These are phyloP conservation scores for Nannizziopsis barbatae DNA, from an alignment of 2,329 filamentous ascomycete genomes.

Conservation along the genomic window DNA sequence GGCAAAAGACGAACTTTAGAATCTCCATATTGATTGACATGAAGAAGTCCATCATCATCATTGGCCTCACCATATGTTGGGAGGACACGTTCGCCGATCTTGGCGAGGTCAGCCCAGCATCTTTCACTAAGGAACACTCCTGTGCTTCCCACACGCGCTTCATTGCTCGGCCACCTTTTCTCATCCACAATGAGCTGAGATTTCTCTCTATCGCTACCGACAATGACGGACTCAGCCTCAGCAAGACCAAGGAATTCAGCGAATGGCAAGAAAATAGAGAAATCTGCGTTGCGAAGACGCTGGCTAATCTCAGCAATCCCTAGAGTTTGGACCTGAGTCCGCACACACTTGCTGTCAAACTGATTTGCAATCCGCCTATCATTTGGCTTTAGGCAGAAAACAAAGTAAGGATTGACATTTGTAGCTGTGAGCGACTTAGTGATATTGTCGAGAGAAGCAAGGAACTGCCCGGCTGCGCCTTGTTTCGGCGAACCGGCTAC, in stretches of 20 bases:
- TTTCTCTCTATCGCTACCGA: constrained; percentile 87
- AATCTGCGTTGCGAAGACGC: constrained; percentile 81
- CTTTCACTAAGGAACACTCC: constrained; percentile 92
- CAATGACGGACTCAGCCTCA: constrained; percentile 70
- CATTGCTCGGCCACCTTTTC: constrained; percentile 82
- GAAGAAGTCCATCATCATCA: constrained; percentile 47
- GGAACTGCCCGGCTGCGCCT: constrained; percentile 84
- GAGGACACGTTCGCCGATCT: constrained; percentile 52
- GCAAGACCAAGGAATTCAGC: constrained; percentile 86
- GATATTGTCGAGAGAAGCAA: constrained; percentile 79
- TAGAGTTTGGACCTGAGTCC: constrained; percentile 85
- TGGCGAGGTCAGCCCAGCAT: constrained; percentile 85
- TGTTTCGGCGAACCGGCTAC: constrained; percentile 45
- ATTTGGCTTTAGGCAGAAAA: constrained; percentile 96
- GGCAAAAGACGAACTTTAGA: constrained; percentile 47
- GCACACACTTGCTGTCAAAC: constrained; percentile 97
- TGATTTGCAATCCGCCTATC: constrained; percentile 95
- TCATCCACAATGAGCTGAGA: constrained; percentile 84
- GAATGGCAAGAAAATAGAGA: constrained; percentile 90
- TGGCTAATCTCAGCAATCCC: constrained; percentile 97
- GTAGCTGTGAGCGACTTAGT: constrained; percentile 72
- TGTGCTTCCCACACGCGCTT: constrained; percentile 80
- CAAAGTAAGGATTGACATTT: constrained; percentile 85
- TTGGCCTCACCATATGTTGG: constrained; percentile 50
- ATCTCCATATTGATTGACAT: constrained; percentile 37